Evolutionary conservation across 1,284 basidiomycete species (phyloP), one percentile per base, ranked within the genome.

Genomic region (Leucoagaricus sp.): DNA sequence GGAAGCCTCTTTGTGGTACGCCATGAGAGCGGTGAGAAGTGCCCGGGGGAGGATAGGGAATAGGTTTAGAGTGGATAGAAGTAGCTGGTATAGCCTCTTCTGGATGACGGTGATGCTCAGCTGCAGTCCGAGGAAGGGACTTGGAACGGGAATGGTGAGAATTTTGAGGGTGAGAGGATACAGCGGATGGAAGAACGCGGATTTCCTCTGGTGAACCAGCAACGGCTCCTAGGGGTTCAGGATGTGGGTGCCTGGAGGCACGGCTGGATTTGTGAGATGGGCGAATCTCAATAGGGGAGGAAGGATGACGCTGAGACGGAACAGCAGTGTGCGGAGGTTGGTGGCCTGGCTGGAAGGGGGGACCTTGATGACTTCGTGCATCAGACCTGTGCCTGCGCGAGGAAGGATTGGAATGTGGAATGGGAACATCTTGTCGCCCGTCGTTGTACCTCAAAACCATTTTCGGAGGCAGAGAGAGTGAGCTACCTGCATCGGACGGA

Each of bases 361-460:
- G 48, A 28, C 47, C 53, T 21, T 6, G 4, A 34, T 28, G 15
- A 26, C 29, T 23, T 34, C 28, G 45, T 12, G 10, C 6, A 4
- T 36, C 29, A 9, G 10, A 63, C 21, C 69, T 67, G 62, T 69
- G 65, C 63, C 66, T 63, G 38, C 48, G 50, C 25, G 34, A 12
- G 34, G 51, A 42, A 26, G 17, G 23, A 15, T 51, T 58, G 23
- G 63, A 58, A 59, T 76, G 73, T 15, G 82, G 77, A 63, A 88
- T 84, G 31, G 84, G 82, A 12, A 85, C 69, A 68, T 86, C 83
- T 5, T 78, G 78, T 45, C 82, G 69, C 4, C 87, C 86, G 64
- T 87, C 82, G n/a, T 73, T 75, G 65, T 84, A 89, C 57, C 80
- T 80, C 60, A 90, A 71, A 58, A 88, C 71, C 85, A 90, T 88